These are phyloP conservation scores for Dactylellina leptospora DNA, from an alignment of 2,329 filamentous ascomycete species.

Conservation along the genomic window DNA sequence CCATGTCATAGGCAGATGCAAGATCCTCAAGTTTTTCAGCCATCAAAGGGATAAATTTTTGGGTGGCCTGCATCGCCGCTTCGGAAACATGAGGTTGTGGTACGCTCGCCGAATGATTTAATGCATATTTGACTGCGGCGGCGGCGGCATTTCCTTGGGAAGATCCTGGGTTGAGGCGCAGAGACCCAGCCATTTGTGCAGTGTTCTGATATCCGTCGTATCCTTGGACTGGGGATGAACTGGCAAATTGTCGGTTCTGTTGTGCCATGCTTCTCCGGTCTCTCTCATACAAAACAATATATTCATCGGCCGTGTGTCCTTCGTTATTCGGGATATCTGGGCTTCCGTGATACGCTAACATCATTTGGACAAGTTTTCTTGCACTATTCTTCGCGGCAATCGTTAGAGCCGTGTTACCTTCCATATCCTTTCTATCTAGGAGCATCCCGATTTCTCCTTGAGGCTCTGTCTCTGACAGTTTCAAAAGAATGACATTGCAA, in stretches of 20 bases:
- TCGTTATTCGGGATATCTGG: conserved; percentile 83
- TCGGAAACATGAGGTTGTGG: conserved; percentile 66
- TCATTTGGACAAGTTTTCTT: conserved; percentile 83
- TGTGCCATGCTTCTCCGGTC: conserved; percentile 70
- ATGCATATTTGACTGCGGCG: conserved; percentile 56
- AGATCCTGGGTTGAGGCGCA: conserved; percentile 36
- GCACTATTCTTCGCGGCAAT: conserved; percentile 82
- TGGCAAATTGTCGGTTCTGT: conserved; percentile 75
- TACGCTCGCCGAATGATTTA: conserved; percentile 54
- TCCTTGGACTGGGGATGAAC: conserved; percentile 69
- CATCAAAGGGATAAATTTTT: conserved; percentile 74
- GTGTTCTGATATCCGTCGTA: conserved; percentile 62
- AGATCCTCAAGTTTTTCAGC: conserved; percentile 77
- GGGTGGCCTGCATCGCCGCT: conserved; percentile 74
- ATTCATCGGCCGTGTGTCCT: conserved; percentile 82
- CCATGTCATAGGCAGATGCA: conserved; percentile 75
- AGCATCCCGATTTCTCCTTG: conserved; percentile 79
- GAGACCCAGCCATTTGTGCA: conserved; percentile 56
- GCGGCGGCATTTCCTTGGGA: conserved; percentile 55
- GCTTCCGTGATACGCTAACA: conserved; percentile 80
- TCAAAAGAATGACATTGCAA: conserved; percentile 87
- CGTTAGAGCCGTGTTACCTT: conserved; percentile 86
- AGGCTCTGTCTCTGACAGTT: conserved; percentile 79
- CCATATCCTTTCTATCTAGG: conserved; percentile 81
- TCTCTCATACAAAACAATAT: conserved; percentile 80